phyloP scores from a whole-genome alignment of 129 eudicot genomes.

The Flaveria ramosissima region DNA sequence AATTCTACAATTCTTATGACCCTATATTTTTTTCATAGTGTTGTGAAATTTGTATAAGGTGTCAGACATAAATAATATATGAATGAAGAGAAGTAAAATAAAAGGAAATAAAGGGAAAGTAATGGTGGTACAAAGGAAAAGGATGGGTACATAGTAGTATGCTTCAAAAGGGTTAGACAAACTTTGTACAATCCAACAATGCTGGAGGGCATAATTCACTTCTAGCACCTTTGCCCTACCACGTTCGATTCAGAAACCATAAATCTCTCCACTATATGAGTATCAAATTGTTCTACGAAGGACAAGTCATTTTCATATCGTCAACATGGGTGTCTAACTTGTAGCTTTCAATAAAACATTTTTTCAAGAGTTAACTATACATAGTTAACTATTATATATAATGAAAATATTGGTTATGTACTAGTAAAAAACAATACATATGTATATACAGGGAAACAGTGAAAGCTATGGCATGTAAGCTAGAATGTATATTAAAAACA shows the following conservation, averaged over 20 bases:
- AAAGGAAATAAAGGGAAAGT: background rate
- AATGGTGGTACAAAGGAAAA: background rate
- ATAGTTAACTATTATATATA: background rate
- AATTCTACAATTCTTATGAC: too few species aligned
- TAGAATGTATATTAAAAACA: too few species aligned
- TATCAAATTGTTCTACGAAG: slow-evolving; percentile 21
- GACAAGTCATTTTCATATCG: slow-evolving; percentile 26
- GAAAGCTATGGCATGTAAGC: too few species aligned
- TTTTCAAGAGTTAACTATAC: background rate
- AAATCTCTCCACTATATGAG: slow-evolving; percentile 5
- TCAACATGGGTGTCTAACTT: slow-evolving; percentile 22
- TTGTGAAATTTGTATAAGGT: too few species aligned
- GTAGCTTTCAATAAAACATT: slow-evolving; percentile 24
- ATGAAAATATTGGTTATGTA: background rate
- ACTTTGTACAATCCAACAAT: slow-evolving; percentile 18
- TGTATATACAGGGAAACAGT: too few species aligned
- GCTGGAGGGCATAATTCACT: slow-evolving; percentile 7
- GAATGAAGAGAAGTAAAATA: background rate
- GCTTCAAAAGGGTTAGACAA: background rate
- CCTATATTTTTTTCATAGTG: too few species aligned
- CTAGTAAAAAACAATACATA: too few species aligned
- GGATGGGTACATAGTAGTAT: background rate
- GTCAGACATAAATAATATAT: too few species aligned
- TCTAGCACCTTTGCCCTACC: slow-evolving; percentile 15
- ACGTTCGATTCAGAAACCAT: background rate